Percentiles rank a stretch among this genome's conserved stretches.
Conservation (phyloP, 306 rosid species). For the Betula pendula region DNA sequence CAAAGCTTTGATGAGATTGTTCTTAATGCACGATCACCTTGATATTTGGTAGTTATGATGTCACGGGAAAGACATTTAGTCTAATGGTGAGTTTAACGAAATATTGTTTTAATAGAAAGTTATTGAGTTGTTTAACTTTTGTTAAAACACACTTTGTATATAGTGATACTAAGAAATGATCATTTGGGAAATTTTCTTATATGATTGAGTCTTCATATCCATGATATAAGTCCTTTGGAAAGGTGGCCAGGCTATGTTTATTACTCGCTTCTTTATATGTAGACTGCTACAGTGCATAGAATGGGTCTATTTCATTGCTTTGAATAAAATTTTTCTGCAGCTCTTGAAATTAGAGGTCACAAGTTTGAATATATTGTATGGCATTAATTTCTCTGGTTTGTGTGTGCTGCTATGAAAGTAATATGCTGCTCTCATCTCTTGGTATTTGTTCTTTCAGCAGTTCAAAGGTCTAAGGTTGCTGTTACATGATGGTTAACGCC, state of each 20-base stretch:
- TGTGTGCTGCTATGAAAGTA: neutral
- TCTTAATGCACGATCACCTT: no score
- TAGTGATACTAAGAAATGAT: neutral
- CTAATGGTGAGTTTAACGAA: no score
- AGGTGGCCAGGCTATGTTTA: neutral
- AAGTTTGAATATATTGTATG: neutral
- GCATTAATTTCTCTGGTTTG: neutral
- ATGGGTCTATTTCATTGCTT: neutral
- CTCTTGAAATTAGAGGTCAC: neutral
- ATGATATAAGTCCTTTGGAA: neutral
- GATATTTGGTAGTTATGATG: no score
- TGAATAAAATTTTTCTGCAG: neutral
- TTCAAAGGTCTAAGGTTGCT: constrained; percentile 3
- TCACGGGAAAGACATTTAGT: no score
- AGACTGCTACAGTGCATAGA: neutral
- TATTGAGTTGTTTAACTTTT: no score
- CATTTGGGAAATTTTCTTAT: neutral
- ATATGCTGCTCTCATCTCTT: neutral
- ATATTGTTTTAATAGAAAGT: no score
- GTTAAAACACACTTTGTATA: no score
- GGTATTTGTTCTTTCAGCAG: constrained; percentile 29
- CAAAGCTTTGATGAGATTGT: no score
- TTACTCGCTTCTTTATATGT: neutral
- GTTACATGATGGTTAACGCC: constrained; percentile 46
- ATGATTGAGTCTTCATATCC: neutral